Base-by-base conservation (phyloP, 768 basidiomycete genomes). In the Tylopilus plumbeoviolaceoides region DNA sequence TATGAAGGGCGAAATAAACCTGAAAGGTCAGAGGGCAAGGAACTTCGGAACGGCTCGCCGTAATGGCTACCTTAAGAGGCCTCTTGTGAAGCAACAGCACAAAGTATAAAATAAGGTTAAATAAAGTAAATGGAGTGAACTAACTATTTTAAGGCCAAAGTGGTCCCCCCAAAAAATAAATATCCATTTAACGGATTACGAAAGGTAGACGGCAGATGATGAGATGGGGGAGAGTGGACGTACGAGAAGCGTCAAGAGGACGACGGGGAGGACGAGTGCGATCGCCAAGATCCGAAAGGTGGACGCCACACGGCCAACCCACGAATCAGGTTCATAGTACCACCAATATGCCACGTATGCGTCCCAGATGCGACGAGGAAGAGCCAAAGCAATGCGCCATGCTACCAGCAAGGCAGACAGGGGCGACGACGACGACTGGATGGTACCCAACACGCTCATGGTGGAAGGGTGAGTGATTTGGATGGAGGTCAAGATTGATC, bases 231-330 rank as follows among this genome's bases (percentile, higher is more conserved):
- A 12, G 27, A 55, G 42, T 20, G 51, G 51, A 73, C 82, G 53
- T 72, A 89, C 89, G 51, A 91, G 69, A 56, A 89, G 73, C 4
- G 84, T 85, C 40, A 91, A 71, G 47, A 84, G 69, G 50, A 85
- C 62, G 47, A 88, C 70, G 4, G 78, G 78, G 17, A 73, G 48
- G 53, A 78, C 62, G 51, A 73, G 59, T 33, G 86, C 20, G 53
- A 76, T 68, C 21, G 89, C 84, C 55, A 90, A 75, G 44, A 89
- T 66, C 50, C 87, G 84, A 59, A 78, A 85, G 7, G 73, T 72
- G 38, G 78, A 83, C 17, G 89, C 86, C 33, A 79, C 73, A 54
- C 76, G 79, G 38, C 76, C 79, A 44, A 91, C 83, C 82, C 81
- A 85, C 4, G 89, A 90, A 38, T 75, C 72, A 3, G 79, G 73